Evolutionary conservation across 345 rosid genomes (phyloP).

Genomic region (Melastoma malabathricum): DNA sequence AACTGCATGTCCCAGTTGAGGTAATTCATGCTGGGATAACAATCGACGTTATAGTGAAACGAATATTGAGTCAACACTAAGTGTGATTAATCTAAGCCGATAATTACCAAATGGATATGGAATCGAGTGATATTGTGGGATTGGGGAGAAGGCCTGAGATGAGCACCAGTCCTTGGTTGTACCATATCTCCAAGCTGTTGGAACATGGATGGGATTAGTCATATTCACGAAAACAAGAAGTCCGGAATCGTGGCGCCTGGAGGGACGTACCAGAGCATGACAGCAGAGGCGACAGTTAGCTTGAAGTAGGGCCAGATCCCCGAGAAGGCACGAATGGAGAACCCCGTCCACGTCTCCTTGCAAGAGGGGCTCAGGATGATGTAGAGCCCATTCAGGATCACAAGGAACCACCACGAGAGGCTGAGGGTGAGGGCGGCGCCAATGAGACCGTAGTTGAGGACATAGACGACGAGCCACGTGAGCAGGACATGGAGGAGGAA

Average conservation of each 20-base stretch:
- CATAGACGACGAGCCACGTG: constrained; percentile 46
- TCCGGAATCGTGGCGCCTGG: not conserved
- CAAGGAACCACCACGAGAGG: constrained; percentile 78
- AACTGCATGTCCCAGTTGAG: constrained; percentile 69
- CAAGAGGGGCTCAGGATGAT: constrained; percentile 58
- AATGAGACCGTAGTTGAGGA: constrained; percentile 40
- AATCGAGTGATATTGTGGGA: constrained; percentile 59
- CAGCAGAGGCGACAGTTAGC: constrained; percentile 71
- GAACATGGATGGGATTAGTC: not conserved
- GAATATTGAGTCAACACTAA: not conserved
- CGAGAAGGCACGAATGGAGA: constrained; percentile 38
- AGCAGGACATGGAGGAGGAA: constrained; percentile 54
- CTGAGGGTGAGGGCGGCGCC: constrained; percentile 65
- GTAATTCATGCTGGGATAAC: constrained; percentile 55
- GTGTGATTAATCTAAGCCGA: not conserved
- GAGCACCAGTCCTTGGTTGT: constrained; percentile 74
- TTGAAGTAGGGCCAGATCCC: constrained; percentile 92
- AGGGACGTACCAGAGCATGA: constrained; percentile 63
- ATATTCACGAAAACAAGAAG: not conserved
- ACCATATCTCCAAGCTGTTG: constrained; percentile 89
- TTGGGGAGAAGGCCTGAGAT: constrained; percentile 63
- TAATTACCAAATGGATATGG: constrained; percentile 68
- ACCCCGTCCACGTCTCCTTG: constrained; percentile 72
- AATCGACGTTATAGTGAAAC: not conserved
- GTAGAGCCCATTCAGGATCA: constrained; percentile 28